These are phyloP conservation scores for Aegle marmelos DNA, from an alignment of 345 rosid species.

Conservation along the genomic window DNA sequence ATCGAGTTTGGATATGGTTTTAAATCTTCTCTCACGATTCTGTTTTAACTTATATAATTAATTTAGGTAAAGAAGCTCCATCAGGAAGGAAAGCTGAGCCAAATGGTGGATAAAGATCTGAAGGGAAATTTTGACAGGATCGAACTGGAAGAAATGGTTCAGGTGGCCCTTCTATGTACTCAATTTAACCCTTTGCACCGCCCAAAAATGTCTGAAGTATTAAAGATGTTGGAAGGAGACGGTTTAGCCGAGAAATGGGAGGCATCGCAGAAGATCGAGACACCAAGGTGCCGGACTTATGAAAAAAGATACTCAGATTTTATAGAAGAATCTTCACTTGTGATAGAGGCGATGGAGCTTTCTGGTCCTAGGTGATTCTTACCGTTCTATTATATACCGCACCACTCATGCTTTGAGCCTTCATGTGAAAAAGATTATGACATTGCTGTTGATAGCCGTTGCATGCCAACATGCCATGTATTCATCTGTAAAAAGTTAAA, in stretches of 20 bases:
- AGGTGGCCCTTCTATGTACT: conserved; percentile 80
- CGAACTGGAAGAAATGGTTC: conserved; percentile 75
- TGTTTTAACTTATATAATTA: not conserved
- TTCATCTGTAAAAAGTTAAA: conserved; percentile 44
- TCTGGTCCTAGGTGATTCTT: conserved; percentile 76
- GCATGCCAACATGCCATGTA: conserved; percentile 30
- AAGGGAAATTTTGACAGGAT: conserved; percentile 55
- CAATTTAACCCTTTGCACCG: conserved; percentile 64
- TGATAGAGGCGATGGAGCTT: conserved; percentile 94
- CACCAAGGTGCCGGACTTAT: conserved; percentile 42
- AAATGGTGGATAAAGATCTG: conserved; percentile 78
- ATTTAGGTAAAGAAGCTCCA: conserved; percentile 91
- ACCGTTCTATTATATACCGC: not conserved
- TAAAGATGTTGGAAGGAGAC: conserved; percentile 83
- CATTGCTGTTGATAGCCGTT: conserved; percentile 28
- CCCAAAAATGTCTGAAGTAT: conserved; percentile 78
- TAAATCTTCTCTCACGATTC: not conserved
- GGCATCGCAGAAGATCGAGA: conserved; percentile 52
- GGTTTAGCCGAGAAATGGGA: conserved; percentile 89
- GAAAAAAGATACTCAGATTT: conserved; percentile 68
- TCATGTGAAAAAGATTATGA: not conserved
- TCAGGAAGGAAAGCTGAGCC: conserved; percentile 69
- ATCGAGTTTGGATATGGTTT: not conserved
- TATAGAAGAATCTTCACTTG: conserved; percentile 88
- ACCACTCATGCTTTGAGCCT: conserved; percentile 10